These are phyloP conservation scores for Mycena chlorophos DNA, from an alignment of 768 basidiomycete species.

Conservation along the genomic window DNA sequence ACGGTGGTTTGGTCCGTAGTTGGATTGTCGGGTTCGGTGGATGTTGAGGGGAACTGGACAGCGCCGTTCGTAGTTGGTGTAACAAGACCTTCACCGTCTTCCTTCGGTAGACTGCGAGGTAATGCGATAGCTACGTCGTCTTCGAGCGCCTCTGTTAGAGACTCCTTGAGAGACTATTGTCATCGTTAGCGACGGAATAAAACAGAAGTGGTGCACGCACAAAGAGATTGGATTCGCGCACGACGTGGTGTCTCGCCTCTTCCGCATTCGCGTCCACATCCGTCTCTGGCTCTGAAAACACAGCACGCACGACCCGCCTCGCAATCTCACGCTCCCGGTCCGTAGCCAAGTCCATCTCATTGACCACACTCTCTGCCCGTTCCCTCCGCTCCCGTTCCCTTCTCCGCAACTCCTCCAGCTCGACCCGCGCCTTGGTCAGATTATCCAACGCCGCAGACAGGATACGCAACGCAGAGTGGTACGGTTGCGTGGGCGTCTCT, in stretches of 20 bases:
- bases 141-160: slow-evolving; percentile 55
- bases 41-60: too few relatives aligned
- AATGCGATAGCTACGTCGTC: slow-evolving; percentile 48
- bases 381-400: slow-evolving; percentile 60
- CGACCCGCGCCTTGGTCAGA: slow-evolving; percentile 54
- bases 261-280: too few relatives aligned
- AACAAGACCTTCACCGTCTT: slow-evolving; percentile 31
- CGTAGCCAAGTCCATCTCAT: slow-evolving; percentile 51
- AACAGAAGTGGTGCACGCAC: slow-evolving; percentile 37
- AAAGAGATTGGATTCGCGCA: slow-evolving; percentile 57
- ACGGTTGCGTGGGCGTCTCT: slow-evolving; percentile 52
- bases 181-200: slow-evolving; percentile 1
- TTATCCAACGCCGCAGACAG: slow-evolving; percentile 68
- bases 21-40: slow-evolving; percentile 5
- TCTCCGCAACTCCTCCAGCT: slow-evolving; percentile 62
- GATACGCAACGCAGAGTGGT: slow-evolving; percentile 66
- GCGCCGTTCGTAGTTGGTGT: slow-evolving; percentile 28
- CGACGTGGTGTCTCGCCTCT: slow-evolving; percentile 47
- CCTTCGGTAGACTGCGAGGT: slow-evolving; percentile 36
- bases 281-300: too few relatives aligned
- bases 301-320: slow-evolving; percentile 60
- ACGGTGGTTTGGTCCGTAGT: slow-evolving; percentile 29
- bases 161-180: slow-evolving; percentile 51
- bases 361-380: slow-evolving; percentile 56
- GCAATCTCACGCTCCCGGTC: slow-evolving; percentile 70